Evolutionary conservation across 768 basidiomycete genomes (phyloP), one percentile per base, ranked within the genome.

Genomic region (Amanita thiersii): DNA sequence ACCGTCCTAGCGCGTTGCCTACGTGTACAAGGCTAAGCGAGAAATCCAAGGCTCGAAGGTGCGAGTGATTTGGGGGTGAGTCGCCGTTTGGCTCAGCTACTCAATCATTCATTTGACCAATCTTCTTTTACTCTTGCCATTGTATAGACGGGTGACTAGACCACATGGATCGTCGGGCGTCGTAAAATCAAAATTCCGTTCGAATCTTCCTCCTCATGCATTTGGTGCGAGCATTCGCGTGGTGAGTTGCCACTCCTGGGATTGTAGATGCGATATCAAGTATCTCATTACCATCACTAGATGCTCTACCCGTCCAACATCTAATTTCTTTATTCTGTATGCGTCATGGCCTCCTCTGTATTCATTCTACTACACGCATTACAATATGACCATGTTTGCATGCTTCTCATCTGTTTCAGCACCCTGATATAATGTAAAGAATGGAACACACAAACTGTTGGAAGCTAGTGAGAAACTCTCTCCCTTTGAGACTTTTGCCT

Each of bases 1-100:
- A 37, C 45, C 38, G 31, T 29, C 30, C 17, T 54, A 96, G 92
- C 87, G 94, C 54, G 77, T 99, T 49, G 96, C 96, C 46, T 99
- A 84, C 67, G 92, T 99, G 53, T 99, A 99, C 82, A 86, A 84
- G 62, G 94, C 92, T 47, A 92, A 96, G 76, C 75, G 80, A 63
- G 88, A 90, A 67, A 78, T 94, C 52, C 82, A 83, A 63, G 96
- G 96, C 46, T 87, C 90, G 53, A 92, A 93, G 67, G 72, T 97
- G 58, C 87, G 96, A 52, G 90, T 98, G 49, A 97, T 98, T 73
- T 98, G 92, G 92, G 96, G 93, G 88, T 89, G 55, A 58, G 81
- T 70, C 19, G 17, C 21, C 6, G 19, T 43, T 37, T 14, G 17
- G 23, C 26, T 33, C 23, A 10, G 20, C 5, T 35, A n/a, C n/a